These are phyloP conservation scores for Puccinia novopanici DNA, from an alignment of 1,284 basidiomycete species.

Conservation along the genomic window DNA sequence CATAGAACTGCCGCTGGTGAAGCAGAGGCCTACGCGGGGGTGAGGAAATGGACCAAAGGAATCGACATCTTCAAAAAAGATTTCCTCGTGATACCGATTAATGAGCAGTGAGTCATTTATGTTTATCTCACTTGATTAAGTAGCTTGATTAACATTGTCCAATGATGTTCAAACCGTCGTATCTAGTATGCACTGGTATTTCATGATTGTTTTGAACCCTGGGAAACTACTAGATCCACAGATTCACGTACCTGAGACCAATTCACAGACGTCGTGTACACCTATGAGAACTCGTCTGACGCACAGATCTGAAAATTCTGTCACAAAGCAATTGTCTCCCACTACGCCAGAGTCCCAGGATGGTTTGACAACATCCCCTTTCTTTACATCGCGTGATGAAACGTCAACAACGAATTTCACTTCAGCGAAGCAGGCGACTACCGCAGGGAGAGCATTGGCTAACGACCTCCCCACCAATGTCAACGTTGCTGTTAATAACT, in stretches of 20 bases:
- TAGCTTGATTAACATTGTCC: not conserved
- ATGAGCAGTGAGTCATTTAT: constrained; percentile 73
- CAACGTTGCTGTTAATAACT: constrained; percentile 8
- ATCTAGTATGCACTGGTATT: constrained; percentile 88
- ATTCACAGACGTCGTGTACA: constrained; percentile 17
- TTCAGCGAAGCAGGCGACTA: not conserved
- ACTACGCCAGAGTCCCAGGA: constrained; percentile 11
- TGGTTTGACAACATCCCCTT: not conserved
- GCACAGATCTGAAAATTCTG: constrained; percentile 12
- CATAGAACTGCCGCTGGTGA: constrained; percentile 38
- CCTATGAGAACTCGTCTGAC: constrained; percentile 15
- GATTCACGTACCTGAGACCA: constrained; percentile 54
- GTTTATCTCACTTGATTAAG: not conserved
- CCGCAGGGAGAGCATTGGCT: not conserved
- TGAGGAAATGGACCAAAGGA: constrained; percentile 90
- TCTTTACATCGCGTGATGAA: not conserved
- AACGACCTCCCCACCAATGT: not conserved
- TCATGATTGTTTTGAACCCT: constrained; percentile 88
- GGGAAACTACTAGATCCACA: constrained; percentile 60
- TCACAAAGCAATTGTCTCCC: constrained; percentile 1
- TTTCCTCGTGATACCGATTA: constrained; percentile 91
- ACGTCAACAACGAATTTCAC: not conserved
- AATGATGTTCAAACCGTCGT: not conserved
- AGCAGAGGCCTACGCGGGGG: constrained; percentile 71
- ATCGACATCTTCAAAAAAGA: constrained; percentile 77